Evolutionary conservation across 768 basidiomycete genomes (phyloP).

Genomic region (Dacryopinax primogenitus): DNA sequence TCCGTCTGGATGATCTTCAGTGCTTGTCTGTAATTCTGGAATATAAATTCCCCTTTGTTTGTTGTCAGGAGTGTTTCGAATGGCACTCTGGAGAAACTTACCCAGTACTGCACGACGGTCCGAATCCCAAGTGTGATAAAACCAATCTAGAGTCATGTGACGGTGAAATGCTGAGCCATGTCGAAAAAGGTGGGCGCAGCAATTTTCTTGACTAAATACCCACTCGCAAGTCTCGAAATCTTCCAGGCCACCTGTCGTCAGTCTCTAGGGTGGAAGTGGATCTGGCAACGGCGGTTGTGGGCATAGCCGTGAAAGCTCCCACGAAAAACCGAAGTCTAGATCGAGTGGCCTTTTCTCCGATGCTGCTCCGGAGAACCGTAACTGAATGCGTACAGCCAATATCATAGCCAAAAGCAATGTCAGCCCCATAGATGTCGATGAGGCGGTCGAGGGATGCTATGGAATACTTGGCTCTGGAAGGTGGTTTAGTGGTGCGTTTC

Average conservation of each 20-base stretch:
- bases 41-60: neutral
- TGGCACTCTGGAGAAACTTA: neutral
- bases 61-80: neutral
- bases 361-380: slow-evolving; percentile 5
- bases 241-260: slow-evolving; percentile 27
- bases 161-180: slow-evolving; percentile 25
- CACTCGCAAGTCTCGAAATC: slow-evolving; percentile 28
- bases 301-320: slow-evolving; percentile 9
- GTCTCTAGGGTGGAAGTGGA: slow-evolving; percentile 25
- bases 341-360: neutral
- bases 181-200: slow-evolving; percentile 18
- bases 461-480: slow-evolving; percentile 2
- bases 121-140: slow-evolving; percentile 28
- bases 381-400: slow-evolving; percentile 1
- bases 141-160: slow-evolving; percentile 24
- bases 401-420: slow-evolving; percentile 8
- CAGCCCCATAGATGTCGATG: neutral
- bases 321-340: neutral
- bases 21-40: slow-evolving; percentile 12
- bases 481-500: neutral
- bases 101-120: slow-evolving; percentile 28
- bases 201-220: slow-evolving; percentile 27
- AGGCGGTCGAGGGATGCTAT: neutral
- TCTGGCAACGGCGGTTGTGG: slow-evolving; percentile 23
- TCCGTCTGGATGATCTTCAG: slow-evolving; percentile 15